Evolutionary conservation across 2,329 filamentous ascomycete genomes (phyloP).

Genomic region (Epichloe amarillans): DNA sequence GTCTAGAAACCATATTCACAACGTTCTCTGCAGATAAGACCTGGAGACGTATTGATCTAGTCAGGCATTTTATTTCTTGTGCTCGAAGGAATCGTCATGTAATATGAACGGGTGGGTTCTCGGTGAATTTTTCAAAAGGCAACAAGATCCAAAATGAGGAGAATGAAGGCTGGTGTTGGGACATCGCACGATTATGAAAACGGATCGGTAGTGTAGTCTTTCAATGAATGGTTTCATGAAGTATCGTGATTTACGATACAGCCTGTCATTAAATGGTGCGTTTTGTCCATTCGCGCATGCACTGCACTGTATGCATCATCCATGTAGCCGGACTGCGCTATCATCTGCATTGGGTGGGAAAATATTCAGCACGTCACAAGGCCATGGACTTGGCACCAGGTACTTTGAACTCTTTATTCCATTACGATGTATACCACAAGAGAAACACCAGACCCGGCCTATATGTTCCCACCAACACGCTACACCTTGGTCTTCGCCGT

Average conservation of each 20-base stretch:
- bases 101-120: neutral
- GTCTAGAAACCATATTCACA: neutral
- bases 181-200: neutral
- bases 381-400: neutral
- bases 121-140: neutral
- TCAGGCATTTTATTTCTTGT: too few relatives aligned
- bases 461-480: slow-evolving; percentile 5
- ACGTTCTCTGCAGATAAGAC: neutral
- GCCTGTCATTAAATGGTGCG: too few relatives aligned
- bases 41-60: neutral
- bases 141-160: neutral
- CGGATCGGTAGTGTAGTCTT: neutral
- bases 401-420: slow-evolving; percentile 16
- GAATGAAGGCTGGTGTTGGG: neutral
- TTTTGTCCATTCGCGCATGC: too few relatives aligned
- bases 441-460: slow-evolving; percentile 17
- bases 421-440: slow-evolving; percentile 21
- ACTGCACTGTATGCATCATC: too few relatives aligned
- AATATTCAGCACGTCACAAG: neutral
- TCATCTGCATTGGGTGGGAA: too few relatives aligned
- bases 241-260: too few relatives aligned
- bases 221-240: neutral
- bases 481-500: slow-evolving; percentile 3
- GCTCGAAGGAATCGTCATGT: neutral
- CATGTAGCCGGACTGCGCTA: too few relatives aligned